These are phyloP conservation scores for Diaporthe sp. DNA, from an alignment of 2,329 filamentous ascomycete species.

Conservation along the genomic window DNA sequence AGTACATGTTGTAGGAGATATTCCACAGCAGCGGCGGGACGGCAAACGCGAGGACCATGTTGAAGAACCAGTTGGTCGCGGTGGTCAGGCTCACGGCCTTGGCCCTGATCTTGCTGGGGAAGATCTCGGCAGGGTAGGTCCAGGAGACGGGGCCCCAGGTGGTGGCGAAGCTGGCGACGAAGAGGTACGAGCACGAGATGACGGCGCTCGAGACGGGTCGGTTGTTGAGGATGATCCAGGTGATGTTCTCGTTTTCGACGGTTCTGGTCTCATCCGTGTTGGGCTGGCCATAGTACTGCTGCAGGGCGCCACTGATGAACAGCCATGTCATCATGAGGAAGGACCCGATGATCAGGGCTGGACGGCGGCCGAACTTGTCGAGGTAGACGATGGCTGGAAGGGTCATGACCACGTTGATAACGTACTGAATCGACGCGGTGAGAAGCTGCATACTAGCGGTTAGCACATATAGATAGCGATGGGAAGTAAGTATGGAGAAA, in stretches of 20 bases:
- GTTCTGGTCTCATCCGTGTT: constrained; percentile 49
- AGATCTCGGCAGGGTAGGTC: constrained; percentile 63
- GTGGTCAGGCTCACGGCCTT: constrained; percentile 60
- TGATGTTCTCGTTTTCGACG: constrained; percentile 59
- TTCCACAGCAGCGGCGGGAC: constrained; percentile 64
- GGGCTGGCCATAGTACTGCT: constrained; percentile 69
- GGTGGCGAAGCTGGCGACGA: constrained; percentile 76
- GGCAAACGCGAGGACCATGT: constrained; percentile 67
- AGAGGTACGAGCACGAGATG: constrained; percentile 78
- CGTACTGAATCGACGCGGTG: constrained; percentile 73
- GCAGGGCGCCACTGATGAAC: constrained; percentile 71
- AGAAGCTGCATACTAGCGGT: constrained; percentile 51
- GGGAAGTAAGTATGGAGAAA: neutral
- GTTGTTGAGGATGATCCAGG: constrained; percentile 68
- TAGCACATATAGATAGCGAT: neutral
- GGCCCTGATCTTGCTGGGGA: constrained; percentile 55
- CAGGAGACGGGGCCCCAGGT: constrained; percentile 65
- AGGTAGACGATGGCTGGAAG: constrained; percentile 71
- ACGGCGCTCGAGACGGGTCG: constrained; percentile 70
- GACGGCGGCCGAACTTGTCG: constrained; percentile 70
- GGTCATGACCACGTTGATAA: constrained; percentile 73
- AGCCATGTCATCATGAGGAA: constrained; percentile 72
- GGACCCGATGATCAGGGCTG: constrained; percentile 66
- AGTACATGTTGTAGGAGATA: constrained; percentile 73
- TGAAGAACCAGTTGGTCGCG: constrained; percentile 57